phyloP scores from a whole-genome alignment of 352 stramenopile species.

The Phytophthora megakarya region DNA sequence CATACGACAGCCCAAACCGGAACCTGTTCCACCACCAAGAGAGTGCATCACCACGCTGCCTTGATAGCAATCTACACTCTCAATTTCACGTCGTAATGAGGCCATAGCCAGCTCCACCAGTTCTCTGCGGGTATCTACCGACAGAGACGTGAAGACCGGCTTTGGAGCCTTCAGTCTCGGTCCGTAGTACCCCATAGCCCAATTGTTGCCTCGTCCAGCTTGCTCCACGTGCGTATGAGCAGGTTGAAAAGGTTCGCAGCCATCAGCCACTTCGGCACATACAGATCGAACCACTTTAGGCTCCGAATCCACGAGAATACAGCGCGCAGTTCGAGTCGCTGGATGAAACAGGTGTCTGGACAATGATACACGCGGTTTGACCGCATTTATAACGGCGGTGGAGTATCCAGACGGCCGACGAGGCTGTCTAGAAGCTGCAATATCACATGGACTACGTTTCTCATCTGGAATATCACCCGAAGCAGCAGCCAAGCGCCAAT shows the following conservation, averaged over 20 bases:
- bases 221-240: conserved; percentile 67
- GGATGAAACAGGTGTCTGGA: conserved; percentile 59
- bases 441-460: neutral
- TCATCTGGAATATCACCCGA: neutral
- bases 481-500: conserved; percentile 55
- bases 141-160: conserved; percentile 38
- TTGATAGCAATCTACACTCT: conserved; percentile 69
- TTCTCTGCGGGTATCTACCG: conserved; percentile 43
- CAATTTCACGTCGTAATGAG: conserved; percentile 74
- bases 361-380: conserved; percentile 15
- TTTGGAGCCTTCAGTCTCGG: conserved; percentile 26
- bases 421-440: conserved; percentile 3
- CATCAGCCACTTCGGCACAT: neutral
- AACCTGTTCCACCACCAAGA: conserved; percentile 80
- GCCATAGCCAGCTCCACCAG: conserved; percentile 75
- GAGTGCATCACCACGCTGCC: conserved; percentile 82
- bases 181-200: conserved; percentile 84
- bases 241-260: conserved; percentile 33
- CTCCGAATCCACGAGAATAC: conserved; percentile 82
- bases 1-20: conserved; percentile 79
- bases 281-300: conserved; percentile 70
- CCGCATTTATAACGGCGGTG: neutral
- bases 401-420: neutral
- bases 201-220: conserved; percentile 86
- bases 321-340: conserved; percentile 48